Evolutionary conservation across 345 rosid genomes (phyloP), one percentile per base, ranked within the genome.

Genomic region (Citrus reticulata): DNA sequence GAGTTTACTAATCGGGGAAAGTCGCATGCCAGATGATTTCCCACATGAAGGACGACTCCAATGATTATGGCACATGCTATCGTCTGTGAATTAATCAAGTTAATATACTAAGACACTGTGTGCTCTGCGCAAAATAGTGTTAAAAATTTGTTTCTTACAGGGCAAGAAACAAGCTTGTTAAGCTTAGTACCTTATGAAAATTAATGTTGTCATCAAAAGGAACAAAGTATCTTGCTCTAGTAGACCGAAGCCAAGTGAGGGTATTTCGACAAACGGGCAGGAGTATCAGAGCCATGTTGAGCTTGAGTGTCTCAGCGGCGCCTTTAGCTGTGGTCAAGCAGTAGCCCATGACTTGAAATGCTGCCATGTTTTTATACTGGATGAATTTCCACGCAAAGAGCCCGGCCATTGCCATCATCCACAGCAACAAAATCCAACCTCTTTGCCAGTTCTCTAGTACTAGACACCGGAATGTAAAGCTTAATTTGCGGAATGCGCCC

Each of bases 211-310:
- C 97, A 39, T 96, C 97, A 54, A 96, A 91, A 32, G 98, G 97
- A 73, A 94, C 75, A 57, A 86, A 85, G 30, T 85, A 68, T 75
- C 94, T 88, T 68, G 91, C 91, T 62, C 90, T 83, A 19, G 98
- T 96, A 71, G 97, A 91, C 22, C 99, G 82, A 27, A 96, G 94
- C 97, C 97, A 91, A 30, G 99, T 96, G 84, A 96, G 82, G 9
- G 97, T 91, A 81, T 94, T 96, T 54, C 99, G 90, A 83, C 99
- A 96, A 25, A 94, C 98, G 0, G 99, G 99, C 66, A 96, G 77
- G n/a, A 96, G 91, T 78, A 96, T 85, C 11, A 96, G 85, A 80
- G 99, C 99, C 99, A 96, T 94, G 82, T 96, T 96, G 87, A 96
- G 88, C 86, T 96, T 96, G 61, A 96, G 91, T 60, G 97, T 96